Evolutionary conservation across 2,329 filamentous ascomycete species (phyloP).

Genomic region (Microdochium paspali): DNA sequence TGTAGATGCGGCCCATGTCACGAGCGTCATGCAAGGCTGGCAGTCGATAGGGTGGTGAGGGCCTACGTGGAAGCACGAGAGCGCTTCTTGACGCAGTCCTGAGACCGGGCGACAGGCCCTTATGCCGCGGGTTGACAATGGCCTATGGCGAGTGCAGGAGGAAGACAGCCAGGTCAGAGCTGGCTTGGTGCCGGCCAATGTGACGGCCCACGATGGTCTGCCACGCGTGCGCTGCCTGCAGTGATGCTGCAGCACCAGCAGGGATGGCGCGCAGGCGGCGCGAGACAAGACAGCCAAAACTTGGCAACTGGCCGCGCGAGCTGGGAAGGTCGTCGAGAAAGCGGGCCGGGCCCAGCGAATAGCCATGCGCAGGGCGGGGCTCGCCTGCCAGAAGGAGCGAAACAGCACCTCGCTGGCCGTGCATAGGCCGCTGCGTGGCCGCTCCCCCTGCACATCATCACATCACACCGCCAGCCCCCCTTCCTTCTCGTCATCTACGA

Average conservation of each 20-base stretch:
- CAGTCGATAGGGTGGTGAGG: slow-evolving; percentile 33
- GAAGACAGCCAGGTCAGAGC: slow-evolving; percentile 34
- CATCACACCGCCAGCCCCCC: slow-evolving; percentile 1
- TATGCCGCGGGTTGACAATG: slow-evolving; percentile 16
- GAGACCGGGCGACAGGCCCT: slow-evolving; percentile 22
- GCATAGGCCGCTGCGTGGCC: background rate
- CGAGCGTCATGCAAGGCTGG: slow-evolving; percentile 17
- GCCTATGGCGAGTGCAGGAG: slow-evolving; percentile 29
- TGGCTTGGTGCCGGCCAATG: slow-evolving; percentile 28
- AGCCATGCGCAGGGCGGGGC: background rate
- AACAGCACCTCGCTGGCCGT: background rate
- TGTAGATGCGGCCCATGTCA: slow-evolving; percentile 26
- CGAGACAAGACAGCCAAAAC: slow-evolving; percentile 1
- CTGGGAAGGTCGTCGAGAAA: background rate
- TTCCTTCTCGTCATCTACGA: background rate
- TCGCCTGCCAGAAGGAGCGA: background rate
- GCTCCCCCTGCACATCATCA: background rate
- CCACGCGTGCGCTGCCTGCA: slow-evolving; percentile 5
- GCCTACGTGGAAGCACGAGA: slow-evolving; percentile 10
- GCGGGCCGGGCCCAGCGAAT: background rate
- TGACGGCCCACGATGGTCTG: slow-evolving; percentile 23
- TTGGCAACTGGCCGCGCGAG: background rate
- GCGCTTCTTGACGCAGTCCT: slow-evolving; percentile 10
- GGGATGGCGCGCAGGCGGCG: slow-evolving; percentile 8
- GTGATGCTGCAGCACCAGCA: slow-evolving; percentile 4